Conservation (phyloP, 441 rosid genomes). For the Populus hybrid region DNA sequence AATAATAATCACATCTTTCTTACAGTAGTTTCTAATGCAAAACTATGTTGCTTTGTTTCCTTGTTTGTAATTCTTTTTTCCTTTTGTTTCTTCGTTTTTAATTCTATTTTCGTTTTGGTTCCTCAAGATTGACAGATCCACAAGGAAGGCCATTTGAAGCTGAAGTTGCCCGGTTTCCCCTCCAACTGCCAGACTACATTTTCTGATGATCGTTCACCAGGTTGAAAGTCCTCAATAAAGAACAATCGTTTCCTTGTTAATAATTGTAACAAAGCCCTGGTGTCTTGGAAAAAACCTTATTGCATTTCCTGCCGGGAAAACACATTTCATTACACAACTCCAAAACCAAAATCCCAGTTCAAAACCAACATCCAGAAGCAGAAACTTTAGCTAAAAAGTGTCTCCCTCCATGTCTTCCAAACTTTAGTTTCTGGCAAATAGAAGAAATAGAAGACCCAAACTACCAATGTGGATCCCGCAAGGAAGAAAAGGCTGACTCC, state of each 20-base stretch:
- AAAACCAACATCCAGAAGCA: not conserved
- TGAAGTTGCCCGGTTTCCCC: conserved; percentile 55
- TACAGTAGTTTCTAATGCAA: not conserved
- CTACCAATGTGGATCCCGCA: not conserved
- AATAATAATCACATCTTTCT: no score
- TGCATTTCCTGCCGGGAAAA: not conserved
- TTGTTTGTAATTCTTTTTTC: no score
- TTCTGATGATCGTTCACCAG: conserved; percentile 32
- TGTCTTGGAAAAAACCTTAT: not conserved
- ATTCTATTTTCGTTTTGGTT: not conserved
- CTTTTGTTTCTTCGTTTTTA: not conserved
- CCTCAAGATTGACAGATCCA: conserved; percentile 49
- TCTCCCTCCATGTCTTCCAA: not conserved
- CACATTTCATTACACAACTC: not conserved
- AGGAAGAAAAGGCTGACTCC: not conserved
- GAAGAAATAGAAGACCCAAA: not conserved
- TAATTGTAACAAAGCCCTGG: not conserved
- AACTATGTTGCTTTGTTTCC: not conserved
- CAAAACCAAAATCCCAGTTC: not conserved
- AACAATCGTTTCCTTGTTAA: not conserved
- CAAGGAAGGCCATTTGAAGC: conserved; percentile 60
- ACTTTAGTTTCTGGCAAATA: not conserved
- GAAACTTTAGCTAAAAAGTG: not conserved
- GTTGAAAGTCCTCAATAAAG: not conserved
- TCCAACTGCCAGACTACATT: conserved; percentile 63